Base-by-base conservation (phyloP, 768 basidiomycete genomes). In the Daedalea quercina region DNA sequence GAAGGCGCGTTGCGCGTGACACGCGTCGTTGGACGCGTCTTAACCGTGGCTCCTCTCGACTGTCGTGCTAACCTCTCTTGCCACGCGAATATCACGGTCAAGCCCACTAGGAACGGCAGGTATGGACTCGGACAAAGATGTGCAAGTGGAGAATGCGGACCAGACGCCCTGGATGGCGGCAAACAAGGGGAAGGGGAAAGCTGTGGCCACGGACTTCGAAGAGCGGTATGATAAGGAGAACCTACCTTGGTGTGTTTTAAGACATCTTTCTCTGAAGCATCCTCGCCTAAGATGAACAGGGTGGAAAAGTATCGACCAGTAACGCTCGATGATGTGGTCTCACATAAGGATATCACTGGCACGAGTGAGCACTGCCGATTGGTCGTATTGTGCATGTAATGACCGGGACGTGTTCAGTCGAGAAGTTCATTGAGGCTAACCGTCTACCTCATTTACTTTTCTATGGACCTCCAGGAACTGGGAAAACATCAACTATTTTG, bases 401-500 rank as follows among this genome's bases (percentile, higher is more conserved):
- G 19, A 31, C 44, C 22, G 50, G 52, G 59, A 58, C 47, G 15
- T 25, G 43, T 34, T 17, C 62, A 99, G 95, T 99, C 69, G 93
- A 96, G 68, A 87, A 86, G 66, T 98, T 99, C 67, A 96, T 99
- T 57, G 86, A 92, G 60, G 92, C 91, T 69, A 95, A 94, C 59
- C 76, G 94, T 47, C 67, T 99, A 22, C 96, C 96, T 0, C 96
- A 99, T 69, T 75, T 99, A 25, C 76, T 99, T 49, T 93, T 99
- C 69, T 99, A 99, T 63, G 96, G 96, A 0, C 96, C 96, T 31
- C 96, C 96, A 11, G 96, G 95, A 11, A 99, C 96, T 0, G 96
- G 96, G 47, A 99, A 99, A 70, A 99, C 96, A 4, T 94, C 93
- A 0, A 98, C 94, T 0, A 95, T 99, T 57, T 76, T 98, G 9